These are phyloP conservation scores for Fraxinus paxiana DNA, from an alignment of 305 asterid genomes.

Conservation along the genomic window DNA sequence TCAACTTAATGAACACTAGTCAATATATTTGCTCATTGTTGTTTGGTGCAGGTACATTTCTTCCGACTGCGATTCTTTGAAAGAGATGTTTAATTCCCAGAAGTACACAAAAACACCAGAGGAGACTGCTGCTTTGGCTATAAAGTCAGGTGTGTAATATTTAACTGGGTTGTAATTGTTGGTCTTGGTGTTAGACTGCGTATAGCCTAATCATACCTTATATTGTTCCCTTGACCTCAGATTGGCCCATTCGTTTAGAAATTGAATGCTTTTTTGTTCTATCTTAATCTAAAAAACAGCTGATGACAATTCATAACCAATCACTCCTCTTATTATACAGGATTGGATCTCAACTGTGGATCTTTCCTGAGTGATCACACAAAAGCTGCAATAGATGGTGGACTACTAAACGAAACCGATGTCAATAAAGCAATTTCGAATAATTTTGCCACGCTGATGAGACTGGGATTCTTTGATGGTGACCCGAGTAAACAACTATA, in stretches of 20 bases:
- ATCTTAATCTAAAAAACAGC: neutral
- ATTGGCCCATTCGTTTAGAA: neutral
- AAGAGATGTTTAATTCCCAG: conserved; percentile 48
- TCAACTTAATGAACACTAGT: neutral
- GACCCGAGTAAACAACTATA: conserved; percentile 55
- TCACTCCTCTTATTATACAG: conserved; percentile 27
- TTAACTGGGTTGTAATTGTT: neutral
- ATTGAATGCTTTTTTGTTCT: neutral
- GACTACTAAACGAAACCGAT: conserved; percentile 50
- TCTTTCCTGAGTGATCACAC: conserved; percentile 41
- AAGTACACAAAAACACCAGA: conserved; percentile 69
- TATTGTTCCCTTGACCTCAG: neutral
- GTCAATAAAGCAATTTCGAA: conserved; percentile 56
- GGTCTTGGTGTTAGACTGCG: neutral
- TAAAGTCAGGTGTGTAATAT: conserved; percentile 47
- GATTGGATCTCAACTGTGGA: conserved; percentile 85
- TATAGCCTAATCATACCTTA: neutral
- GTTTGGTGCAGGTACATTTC: conserved; percentile 49
- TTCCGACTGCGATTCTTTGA: conserved; percentile 65
- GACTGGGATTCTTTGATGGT: conserved; percentile 86
- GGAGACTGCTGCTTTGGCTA: conserved; percentile 63
- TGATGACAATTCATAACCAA: neutral
- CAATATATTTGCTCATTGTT: neutral
- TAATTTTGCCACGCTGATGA: conserved; percentile 67
- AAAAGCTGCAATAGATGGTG: conserved; percentile 52